A percentile compares a stretch with the other conserved stretches of the same genome.
Evolutionary conservation across 176 grass and related monocot genomes (phyloP).

Genomic region (Oryza meyeriana): DNA sequence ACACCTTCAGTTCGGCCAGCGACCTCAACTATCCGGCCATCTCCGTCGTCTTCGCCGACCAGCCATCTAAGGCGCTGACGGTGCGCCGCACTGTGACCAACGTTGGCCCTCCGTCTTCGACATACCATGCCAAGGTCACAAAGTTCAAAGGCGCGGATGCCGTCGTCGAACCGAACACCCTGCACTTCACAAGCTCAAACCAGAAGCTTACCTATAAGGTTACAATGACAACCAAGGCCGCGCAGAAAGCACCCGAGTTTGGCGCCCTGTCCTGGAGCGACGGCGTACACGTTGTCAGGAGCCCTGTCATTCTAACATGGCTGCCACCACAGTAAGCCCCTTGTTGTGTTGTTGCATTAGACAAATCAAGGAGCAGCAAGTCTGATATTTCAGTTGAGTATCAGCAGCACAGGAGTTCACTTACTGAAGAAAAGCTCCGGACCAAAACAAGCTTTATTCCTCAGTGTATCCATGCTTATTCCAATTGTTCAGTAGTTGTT

Average conservation of each 20-base stretch:
- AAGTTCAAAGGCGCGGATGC: conserved; percentile 67
- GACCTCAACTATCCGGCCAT: conserved; percentile 94
- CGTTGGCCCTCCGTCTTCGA: conserved; percentile 67
- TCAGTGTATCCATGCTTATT: conserved; percentile 36
- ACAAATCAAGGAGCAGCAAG: conserved; percentile 17
- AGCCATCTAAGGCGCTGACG: conserved; percentile 38
- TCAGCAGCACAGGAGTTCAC: conserved; percentile 19
- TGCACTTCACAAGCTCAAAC: conserved; percentile 63
- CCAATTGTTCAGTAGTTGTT: conserved; percentile 26
- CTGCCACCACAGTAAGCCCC: conserved; percentile 51
- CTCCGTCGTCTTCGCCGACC: conserved; percentile 62
- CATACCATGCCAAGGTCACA: conserved; percentile 55
- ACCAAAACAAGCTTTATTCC: conserved; percentile 29
- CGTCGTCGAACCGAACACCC: conserved; percentile 55
- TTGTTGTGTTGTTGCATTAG: conserved; percentile 1
- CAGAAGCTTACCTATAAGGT: conserved; percentile 86
- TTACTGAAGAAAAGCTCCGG: conserved; percentile 24
- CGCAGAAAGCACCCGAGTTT: conserved; percentile 58
- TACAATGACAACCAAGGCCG: conserved; percentile 56
- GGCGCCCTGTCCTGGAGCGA: conserved; percentile 88
- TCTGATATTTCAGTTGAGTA: conserved; percentile 21
- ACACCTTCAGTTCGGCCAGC: conserved; percentile 55
- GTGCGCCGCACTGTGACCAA: conserved; percentile 80
- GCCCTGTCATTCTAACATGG: conserved; percentile 67
- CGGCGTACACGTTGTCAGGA: conserved; percentile 65